Percentiles rank a stretch among this genome's conserved stretches.
These are phyloP conservation scores for Tylopilus sp. DNA, from an alignment of 768 basidiomycete species.

Conservation along the genomic window DNA sequence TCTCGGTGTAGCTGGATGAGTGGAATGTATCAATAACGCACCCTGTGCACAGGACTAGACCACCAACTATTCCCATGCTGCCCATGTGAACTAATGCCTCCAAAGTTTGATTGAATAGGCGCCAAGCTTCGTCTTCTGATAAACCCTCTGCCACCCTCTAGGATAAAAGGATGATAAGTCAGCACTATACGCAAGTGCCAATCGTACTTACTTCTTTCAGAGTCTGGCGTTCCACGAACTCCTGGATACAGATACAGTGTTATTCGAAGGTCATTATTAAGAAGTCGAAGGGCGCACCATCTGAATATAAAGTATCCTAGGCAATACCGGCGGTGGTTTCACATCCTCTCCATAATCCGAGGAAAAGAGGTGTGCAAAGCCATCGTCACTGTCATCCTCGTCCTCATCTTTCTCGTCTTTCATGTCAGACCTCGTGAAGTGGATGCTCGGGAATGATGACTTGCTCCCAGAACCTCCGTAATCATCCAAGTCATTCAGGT, in stretches of 20 bases:
- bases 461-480: constrained; percentile 48
- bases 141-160: constrained; percentile 79
- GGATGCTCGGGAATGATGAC: constrained; percentile 79
- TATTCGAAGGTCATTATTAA: not conserved
- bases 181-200: not conserved
- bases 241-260: constrained; percentile 40
- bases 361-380: constrained; percentile 34
- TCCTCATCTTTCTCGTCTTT: constrained; percentile 41
- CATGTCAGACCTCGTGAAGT: constrained; percentile 57
- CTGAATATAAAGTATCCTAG: constrained; percentile 84
- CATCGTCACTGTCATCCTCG: constrained; percentile 42
- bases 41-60: not conserved
- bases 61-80: constrained; percentile 73
- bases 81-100: constrained; percentile 92
- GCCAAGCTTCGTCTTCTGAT: constrained; percentile 83
- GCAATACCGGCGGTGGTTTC: constrained; percentile 30
- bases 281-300: constrained; percentile 55
- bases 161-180: not conserved
- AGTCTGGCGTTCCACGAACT: constrained; percentile 90
- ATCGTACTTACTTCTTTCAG: constrained; percentile 61
- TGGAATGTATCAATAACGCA: constrained; percentile 21
- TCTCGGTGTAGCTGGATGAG: constrained; percentile 71
- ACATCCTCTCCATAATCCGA: constrained; percentile 33
- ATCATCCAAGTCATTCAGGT: constrained; percentile 62
- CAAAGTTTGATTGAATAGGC: constrained; percentile 83